phyloP scores from a whole-genome alignment of 208 protist species.

The Leishmania amazonensis region DNA sequence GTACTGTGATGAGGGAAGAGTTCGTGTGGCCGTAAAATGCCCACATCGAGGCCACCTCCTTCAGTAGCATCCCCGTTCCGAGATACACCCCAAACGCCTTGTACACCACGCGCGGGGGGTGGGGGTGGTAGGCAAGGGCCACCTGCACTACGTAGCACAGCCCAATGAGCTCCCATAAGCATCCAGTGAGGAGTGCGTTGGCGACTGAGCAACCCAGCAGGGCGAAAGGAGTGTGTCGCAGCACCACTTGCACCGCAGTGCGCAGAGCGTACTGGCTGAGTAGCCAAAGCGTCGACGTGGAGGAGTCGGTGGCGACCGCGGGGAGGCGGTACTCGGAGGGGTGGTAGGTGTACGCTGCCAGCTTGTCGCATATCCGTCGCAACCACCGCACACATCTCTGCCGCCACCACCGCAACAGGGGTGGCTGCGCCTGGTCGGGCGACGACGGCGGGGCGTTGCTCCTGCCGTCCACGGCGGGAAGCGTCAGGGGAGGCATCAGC shows the following conservation, averaged over 20 bases:
- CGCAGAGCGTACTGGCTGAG: constrained; percentile 25
- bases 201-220: constrained; percentile 34
- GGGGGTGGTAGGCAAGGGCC: constrained; percentile 49
- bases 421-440: not conserved
- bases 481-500: not conserved
- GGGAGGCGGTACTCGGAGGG: constrained; percentile 30
- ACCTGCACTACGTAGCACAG: constrained; percentile 52
- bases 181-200: constrained; percentile 51
- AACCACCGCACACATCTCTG: constrained; percentile 12
- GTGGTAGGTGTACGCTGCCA: constrained; percentile 53
- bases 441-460: not conserved
- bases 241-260: constrained; percentile 27
- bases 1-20: constrained; percentile 1
- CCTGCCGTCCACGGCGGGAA: not conserved
- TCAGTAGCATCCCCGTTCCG: constrained; percentile 43
- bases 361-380: constrained; percentile 19
- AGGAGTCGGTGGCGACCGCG: constrained; percentile 2
- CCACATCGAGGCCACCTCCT: constrained; percentile 29
- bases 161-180: constrained; percentile 47
- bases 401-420: constrained; percentile 8
- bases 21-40: not conserved
- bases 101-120: constrained; percentile 45
- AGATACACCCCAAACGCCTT: constrained; percentile 34
- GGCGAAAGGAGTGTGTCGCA: constrained; percentile 41
- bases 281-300: constrained; percentile 10